These are phyloP conservation scores for Fusarium secorum DNA, from an alignment of 2,329 filamentous ascomycete genomes.

Conservation along the genomic window DNA sequence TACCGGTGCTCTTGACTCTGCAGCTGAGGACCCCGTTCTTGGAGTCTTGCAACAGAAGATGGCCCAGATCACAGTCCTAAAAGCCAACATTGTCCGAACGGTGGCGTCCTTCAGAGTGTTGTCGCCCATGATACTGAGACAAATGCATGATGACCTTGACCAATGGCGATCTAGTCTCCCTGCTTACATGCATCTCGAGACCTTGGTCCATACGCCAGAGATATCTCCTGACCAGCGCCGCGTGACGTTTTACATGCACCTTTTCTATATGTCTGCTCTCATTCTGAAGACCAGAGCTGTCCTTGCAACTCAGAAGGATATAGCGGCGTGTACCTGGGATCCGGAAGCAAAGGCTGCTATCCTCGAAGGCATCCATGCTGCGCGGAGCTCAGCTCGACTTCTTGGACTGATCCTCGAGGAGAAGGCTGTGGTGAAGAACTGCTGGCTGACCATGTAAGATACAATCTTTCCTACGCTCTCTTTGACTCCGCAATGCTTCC, in stretches of 20 bases:
- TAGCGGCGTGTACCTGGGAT: neutral
- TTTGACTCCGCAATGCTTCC: too few species aligned
- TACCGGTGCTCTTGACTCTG: fast-evolving
- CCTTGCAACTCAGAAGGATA: neutral
- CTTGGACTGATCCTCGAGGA: neutral
- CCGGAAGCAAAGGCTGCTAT: neutral
- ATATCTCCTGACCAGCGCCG: neutral
- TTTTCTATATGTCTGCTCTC: neutral
- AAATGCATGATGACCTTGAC: neutral
- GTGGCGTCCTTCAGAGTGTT: neutral
- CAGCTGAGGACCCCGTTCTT: neutral
- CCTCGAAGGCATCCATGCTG: neutral
- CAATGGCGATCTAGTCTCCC: neutral
- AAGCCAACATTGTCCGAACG: neutral
- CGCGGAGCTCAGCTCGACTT: neutral
- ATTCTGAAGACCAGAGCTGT: neutral
- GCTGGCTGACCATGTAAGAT: neutral
- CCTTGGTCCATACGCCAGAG: fast-evolving
- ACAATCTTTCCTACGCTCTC: too few species aligned
- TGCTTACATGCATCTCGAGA: neutral
- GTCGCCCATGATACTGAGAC: fast-evolving
- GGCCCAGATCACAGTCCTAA: neutral
- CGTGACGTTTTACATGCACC: neutral
- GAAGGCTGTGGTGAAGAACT: neutral
- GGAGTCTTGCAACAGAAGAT: neutral